These are phyloP conservation scores for Aspergillus sp. DNA, from an alignment of 2,329 filamentous ascomycete genomes.

Conservation along the genomic window DNA sequence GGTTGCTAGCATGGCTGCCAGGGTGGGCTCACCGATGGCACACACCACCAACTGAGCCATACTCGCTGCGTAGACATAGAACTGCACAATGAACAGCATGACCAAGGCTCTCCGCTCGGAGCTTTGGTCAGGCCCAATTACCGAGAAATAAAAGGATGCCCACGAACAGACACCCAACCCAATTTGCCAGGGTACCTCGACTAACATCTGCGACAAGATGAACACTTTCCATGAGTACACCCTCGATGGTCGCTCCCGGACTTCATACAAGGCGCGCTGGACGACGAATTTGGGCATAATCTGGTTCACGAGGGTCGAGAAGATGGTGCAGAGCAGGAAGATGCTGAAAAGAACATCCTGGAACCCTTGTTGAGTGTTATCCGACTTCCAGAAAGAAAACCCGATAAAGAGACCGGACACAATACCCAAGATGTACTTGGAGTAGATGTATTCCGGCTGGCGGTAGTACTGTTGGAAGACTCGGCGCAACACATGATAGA, in stretches of 20 bases:
- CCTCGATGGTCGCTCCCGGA: conserved; percentile 76
- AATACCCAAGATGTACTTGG: conserved; percentile 65
- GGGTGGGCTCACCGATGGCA: neutral
- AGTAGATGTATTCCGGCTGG: conserved; percentile 78
- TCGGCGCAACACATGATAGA: conserved; percentile 63
- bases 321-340: conserved; percentile 66
- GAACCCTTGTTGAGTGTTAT: conserved; percentile 69
- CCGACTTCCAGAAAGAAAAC: conserved; percentile 70
- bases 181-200: conserved; percentile 72
- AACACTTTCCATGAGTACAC: conserved; percentile 82
- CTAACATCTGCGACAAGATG: conserved; percentile 75
- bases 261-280: conserved; percentile 76
- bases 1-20: conserved; percentile 1
- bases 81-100: conserved; percentile 8
- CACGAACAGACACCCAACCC: conserved; percentile 71
- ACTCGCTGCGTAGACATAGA: conserved; percentile 7
- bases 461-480: conserved; percentile 87
- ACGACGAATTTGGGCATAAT: conserved; percentile 78
- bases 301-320: conserved; percentile 49
- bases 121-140: conserved; percentile 33
- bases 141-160: conserved; percentile 80
- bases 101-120: conserved; percentile 1
- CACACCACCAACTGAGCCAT: conserved; percentile 8
- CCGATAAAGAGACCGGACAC: conserved; percentile 67
- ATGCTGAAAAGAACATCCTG: conserved; percentile 83